Evolutionary conservation across 2,329 filamentous ascomycete species (phyloP), one percentile per base, ranked within the genome.

Genomic region (Nigrograna mackinnonii): DNA sequence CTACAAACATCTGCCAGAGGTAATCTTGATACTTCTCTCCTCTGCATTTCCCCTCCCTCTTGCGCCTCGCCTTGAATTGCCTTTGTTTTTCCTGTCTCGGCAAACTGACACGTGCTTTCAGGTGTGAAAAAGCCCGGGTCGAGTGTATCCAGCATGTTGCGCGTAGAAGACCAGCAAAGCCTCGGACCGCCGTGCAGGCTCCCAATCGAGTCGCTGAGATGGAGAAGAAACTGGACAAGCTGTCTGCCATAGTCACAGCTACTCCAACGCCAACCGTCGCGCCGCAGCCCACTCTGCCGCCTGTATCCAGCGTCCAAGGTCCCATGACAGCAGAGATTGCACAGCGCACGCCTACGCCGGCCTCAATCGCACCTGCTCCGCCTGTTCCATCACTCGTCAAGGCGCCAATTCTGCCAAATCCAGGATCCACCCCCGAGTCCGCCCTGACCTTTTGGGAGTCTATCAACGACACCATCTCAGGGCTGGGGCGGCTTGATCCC

Each of bases 121-220:
- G 64, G 44, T 67, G 64, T 37, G 60, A 64, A 46, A 66, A 64
- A 50, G 64, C 64, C 34, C 55, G 62, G 33, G 64, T 64, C 18
- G 62, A 64, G 30, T 67, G 64, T 46, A 54, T 66, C 44, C 62
- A 67, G 41, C 64, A 67, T 60, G 50, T 67, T 46, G 62, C 64
- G 40, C 64, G 64, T 37, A 54, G 64, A 34, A 48, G 64, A 26
- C 64, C 62, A 52, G 58, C 64, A 49, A 67, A 66, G 44, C 53
- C 57, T 28, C 60, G 55, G 45, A 47, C 45, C 18, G 55, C 58
- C 26, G 49, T 48, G 34, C 58, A 56, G 37, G 51, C 57, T 22
- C 59, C 62, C 30, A 60, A 46, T 45, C 56, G 55, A 36, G 43
- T 60, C 40, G 58, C 59, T 47, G 62, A 67, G 35, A 58, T 66